Evolutionary conservation across 2,329 filamentous ascomycete species (phyloP), one percentile per base, ranked within the genome.

Genomic region (Fusarium nelsonii): DNA sequence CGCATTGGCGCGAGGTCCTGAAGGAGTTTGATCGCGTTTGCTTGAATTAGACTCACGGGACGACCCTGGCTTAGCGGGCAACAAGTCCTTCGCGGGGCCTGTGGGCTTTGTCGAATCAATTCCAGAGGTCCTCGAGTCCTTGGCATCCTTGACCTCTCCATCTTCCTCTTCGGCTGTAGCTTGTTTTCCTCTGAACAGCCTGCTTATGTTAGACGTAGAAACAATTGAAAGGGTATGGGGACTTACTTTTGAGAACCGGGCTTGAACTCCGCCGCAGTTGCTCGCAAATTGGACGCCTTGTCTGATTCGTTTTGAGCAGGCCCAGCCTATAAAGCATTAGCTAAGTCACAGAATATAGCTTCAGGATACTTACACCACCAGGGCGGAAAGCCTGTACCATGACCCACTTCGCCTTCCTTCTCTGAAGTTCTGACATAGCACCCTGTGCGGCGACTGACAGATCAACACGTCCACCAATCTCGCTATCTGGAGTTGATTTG

Each of bases 391-490:
- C 89, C 74, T 92, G 90, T 37, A 92, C 90, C 78, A 92, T 85
- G 33, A 93, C 85, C 91, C 91, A 94, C 76, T 87, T 86, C 43
- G 86, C 82, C 69, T 91, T 87, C 65, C 87, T 83, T 72, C 87
- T 90, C 76, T 90, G 89, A 54, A 95, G 82, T 63, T 91, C 89
- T 16, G 89, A 92, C 72, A 91, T 84, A 20, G 92, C 85, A 15
- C 91, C 92, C 73, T 90, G 89, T 1, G 91, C 91, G 10, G 91
- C 88, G 18, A 93, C 88, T 43, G 92, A 90, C 45, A 95, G 81
- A 79, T 95, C 92, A n/a, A 90, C 88, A 53, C 92, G 87, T 54
- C 87, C 82, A 40, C 88, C 87, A 52, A 86, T 84, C 67, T 85
- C 85, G 65, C 82, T 84, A 18, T 83, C 83, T 2, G 77, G 70